Conservation (phyloP, 805 yeast genomes). For the Yarrowia phangngaensis region DNA sequence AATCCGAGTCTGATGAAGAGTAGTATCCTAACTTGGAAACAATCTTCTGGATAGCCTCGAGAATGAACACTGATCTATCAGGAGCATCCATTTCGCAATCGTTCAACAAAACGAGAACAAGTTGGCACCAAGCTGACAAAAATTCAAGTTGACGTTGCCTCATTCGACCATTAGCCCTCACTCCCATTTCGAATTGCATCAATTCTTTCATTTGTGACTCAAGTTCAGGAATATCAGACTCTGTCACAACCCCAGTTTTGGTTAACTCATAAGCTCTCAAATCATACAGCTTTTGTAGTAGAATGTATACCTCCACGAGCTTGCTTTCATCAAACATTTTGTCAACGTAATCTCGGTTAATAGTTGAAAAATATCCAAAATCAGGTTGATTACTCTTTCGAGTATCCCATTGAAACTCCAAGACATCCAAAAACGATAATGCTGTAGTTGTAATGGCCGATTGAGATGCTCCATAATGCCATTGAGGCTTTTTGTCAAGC, state of each 20-base stretch:
- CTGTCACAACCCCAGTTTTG: constrained; percentile 19
- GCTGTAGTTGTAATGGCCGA: constrained; percentile 51
- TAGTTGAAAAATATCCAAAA: constrained; percentile 12
- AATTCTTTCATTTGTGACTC: constrained; percentile 37
- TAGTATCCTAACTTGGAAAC: constrained; percentile 75
- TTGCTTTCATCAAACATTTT: constrained; percentile 5
- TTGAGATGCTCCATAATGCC: constrained; percentile 43
- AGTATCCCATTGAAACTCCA: constrained; percentile 48
- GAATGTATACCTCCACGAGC: neutral
- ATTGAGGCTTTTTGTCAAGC: constrained; percentile 40
- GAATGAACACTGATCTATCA: constrained; percentile 57
- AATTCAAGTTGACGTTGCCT: constrained; percentile 52
- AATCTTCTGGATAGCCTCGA: constrained; percentile 70
- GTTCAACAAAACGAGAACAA: constrained; percentile 67
- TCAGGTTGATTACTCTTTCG: constrained; percentile 7
- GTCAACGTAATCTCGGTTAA: constrained; percentile 31
- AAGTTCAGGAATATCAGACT: constrained; percentile 26
- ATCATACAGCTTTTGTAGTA: constrained; percentile 22
- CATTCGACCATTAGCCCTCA: constrained; percentile 30
- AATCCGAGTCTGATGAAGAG: constrained; percentile 58
- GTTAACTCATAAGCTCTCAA: constrained; percentile 34
- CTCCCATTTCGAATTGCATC: constrained; percentile 47
- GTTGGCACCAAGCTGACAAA: constrained; percentile 77
- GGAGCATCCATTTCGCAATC: constrained; percentile 51
- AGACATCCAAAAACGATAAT: constrained; percentile 63